Evolutionary conservation across 2,329 filamentous ascomycete genomes (phyloP), one percentile per base, ranked within the genome.

Genomic region (Talaromyces sp.): DNA sequence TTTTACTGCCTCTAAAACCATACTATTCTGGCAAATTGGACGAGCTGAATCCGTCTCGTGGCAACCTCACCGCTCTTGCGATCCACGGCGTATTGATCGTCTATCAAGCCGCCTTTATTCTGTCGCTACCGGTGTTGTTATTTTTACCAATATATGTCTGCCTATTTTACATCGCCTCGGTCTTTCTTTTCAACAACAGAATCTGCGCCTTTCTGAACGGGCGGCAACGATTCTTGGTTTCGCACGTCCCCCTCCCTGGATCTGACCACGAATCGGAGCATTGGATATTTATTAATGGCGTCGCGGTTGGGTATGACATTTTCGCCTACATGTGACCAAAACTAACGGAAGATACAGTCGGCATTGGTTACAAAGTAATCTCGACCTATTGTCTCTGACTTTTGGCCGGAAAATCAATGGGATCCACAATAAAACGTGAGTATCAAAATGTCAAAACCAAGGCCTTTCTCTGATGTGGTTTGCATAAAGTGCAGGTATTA

Each of bases 231-330:
- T 80, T 86, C 1, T 72, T 79, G 16, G 74, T 74, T 1, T 72
- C 74, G 16, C 57, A 62, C 18, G 68, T 66, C 1, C 65, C 66
- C 5, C 59, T 68, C 12, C 59, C 63, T 53, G 57, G 44, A 18
- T 78, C 79, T 0, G 79, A 70, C n/a, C 73, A 78, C 70, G 77
- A 79, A 10, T 79, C 86, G 58, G 90, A 93, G 75, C 83, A 87
- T 68, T 94, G 90, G 90, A 81, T 93, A n/a, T 93, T 90, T 70
- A 74, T 93, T 57, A 93, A 93, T 68, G 90, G 90, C 0, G 85
- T 92, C 31, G 85, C 68, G 10, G 69, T 71, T 57, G 68, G 70
- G 69, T 72, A 68, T 65, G 68, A 61, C 42, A 57, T 59, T 10
- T 5, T 12, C 28, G 7, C 30, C 7, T 16, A 3, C 14, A 31